A percentile compares a stretch with the other conserved stretches of the same genome.
Evolutionary conservation across 1,284 basidiomycete genomes (phyloP).

Genomic region (Leccinum glutinopallens): DNA sequence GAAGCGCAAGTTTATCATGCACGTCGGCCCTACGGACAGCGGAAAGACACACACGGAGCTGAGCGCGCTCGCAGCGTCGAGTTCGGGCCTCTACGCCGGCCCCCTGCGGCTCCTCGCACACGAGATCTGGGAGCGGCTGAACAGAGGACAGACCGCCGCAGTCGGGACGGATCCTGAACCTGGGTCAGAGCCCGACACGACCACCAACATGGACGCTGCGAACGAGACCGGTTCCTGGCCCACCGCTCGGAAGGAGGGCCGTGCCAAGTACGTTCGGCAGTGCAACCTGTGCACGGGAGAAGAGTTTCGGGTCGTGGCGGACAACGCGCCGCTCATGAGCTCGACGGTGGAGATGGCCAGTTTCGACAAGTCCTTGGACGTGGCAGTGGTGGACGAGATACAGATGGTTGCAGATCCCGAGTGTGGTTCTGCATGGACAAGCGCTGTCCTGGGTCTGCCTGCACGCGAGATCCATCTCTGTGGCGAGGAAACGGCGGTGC

Average conservation of each 20-base stretch:
- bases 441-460: too few relatives aligned
- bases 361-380: too few relatives aligned
- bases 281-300: conserved; percentile 96
- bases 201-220: conserved; percentile 10
- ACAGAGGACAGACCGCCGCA: conserved; percentile 76
- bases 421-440: too few relatives aligned
- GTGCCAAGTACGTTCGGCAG: conserved; percentile 55
- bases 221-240: conserved; percentile 25
- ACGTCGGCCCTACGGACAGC: conserved; percentile 97
- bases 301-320: neutral
- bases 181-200: conserved; percentile 27
- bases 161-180: conserved; percentile 45
- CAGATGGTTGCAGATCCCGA: too few relatives aligned
- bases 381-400: too few relatives aligned
- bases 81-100: conserved; percentile 84
- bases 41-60: conserved; percentile 96
- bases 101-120: conserved; percentile 92
- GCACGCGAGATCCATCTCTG: too few relatives aligned
- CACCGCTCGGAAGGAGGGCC: conserved; percentile 44
- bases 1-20: conserved; percentile 82
- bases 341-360: too few relatives aligned
- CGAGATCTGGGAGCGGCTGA: conserved; percentile 93
- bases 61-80: conserved; percentile 80
- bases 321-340: too few relatives aligned
- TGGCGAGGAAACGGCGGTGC: too few relatives aligned